Conservation (phyloP, 2,329 filamentous ascomycete genomes). For the Metarhizium album region DNA sequence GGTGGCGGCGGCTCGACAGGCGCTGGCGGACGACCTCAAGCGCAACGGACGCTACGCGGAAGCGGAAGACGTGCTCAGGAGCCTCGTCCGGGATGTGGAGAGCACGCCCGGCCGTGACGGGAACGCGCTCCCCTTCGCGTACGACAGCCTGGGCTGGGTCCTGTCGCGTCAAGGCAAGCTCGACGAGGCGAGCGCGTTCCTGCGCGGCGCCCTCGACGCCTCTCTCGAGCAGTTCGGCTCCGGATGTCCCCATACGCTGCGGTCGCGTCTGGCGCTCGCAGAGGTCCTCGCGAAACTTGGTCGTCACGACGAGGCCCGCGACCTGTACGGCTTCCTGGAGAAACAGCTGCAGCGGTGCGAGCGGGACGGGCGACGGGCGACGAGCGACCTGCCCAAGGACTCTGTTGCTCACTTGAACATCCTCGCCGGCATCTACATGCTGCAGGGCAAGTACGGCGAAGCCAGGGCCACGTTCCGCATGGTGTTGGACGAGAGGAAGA, state of each 20-base stretch:
- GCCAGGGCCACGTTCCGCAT: neutral
- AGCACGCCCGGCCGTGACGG: neutral
- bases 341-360: neutral
- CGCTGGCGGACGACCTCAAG: neutral
- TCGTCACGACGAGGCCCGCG: neutral
- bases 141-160: neutral
- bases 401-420: neutral
- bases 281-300: neutral
- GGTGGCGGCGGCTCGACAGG: neutral
- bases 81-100: neutral
- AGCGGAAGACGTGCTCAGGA: neutral
- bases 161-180: neutral
- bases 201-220: neutral
- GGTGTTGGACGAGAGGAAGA: neutral
- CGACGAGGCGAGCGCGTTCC: neutral
- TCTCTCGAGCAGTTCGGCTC: neutral
- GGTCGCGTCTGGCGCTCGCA: neutral
- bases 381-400: neutral
- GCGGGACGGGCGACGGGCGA: neutral
- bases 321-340: neutral
- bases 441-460: neutral
- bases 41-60: neutral
- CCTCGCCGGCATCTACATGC: neutral
- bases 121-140: neutral
- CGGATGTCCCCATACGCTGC: neutral